A percentile compares a stretch with the other conserved stretches of the same genome.
These are phyloP conservation scores for Apocynum venetum DNA, from an alignment of 257 asterid species.

Conservation along the genomic window DNA sequence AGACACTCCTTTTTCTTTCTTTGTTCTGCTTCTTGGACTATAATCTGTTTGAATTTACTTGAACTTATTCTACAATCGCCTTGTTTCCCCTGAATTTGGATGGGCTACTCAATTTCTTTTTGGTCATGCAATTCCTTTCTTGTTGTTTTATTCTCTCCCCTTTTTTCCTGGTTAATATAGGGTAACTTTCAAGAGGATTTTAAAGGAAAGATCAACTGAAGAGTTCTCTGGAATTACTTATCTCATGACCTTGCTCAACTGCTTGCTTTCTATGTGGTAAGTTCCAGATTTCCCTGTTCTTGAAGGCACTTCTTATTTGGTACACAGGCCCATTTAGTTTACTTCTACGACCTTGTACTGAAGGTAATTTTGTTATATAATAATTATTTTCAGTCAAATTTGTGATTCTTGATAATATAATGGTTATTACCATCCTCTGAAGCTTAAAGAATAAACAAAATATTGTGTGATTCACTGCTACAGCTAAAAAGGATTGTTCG, in stretches of 20 bases:
- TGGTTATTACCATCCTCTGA: not conserved
- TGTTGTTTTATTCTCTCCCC: not conserved
- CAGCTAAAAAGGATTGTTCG: not conserved
- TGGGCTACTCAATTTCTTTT: not conserved
- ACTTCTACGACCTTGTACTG: not conserved
- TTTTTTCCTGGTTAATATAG: constrained; percentile 25
- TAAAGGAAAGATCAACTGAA: constrained; percentile 52
- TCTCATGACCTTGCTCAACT: constrained; percentile 78
- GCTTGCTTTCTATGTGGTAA: constrained; percentile 82
- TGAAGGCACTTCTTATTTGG: not conserved
- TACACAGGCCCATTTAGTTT: not conserved
- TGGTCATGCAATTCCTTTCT: not conserved
- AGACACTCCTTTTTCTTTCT: not conserved
- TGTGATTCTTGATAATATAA: not conserved
- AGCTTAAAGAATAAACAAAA: not conserved
- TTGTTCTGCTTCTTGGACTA: not conserved
- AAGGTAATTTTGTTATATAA: not conserved
- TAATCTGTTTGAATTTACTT: not conserved
- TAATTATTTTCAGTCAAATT: not conserved
- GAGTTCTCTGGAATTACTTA: constrained; percentile 86
- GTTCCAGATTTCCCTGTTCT: not conserved
- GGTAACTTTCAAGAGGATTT: constrained; percentile 72
- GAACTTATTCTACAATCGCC: not conserved
- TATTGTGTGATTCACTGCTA: not conserved
- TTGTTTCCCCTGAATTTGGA: too few species aligned